These are phyloP conservation scores for Pulveroboletus ravenelii DNA, from an alignment of 768 basidiomycete genomes.

Conservation along the genomic window DNA sequence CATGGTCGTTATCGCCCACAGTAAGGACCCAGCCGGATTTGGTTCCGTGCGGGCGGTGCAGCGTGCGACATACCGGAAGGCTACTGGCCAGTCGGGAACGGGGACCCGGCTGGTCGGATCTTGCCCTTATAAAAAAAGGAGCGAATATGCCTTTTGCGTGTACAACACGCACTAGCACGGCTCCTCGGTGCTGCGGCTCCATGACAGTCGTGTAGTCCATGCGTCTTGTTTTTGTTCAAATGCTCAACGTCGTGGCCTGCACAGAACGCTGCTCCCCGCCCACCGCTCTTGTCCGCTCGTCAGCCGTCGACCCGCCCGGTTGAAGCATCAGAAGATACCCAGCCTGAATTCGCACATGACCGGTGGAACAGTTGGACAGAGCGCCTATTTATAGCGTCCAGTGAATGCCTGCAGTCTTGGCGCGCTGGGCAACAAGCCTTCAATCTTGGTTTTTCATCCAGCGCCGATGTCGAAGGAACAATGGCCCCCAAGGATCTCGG, in stretches of 20 bases:
- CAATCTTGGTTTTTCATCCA: background rate
- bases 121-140: constrained; percentile 67
- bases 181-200: constrained; percentile 70
- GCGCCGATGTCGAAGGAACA: background rate
- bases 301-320: background rate
- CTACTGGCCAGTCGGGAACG: constrained; percentile 76
- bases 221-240: constrained; percentile 7
- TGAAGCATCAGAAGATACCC: background rate
- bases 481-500: background rate
- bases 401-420: background rate
- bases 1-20: constrained; percentile 15
- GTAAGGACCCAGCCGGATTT: constrained; percentile 21
- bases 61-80: constrained; percentile 35
- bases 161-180: constrained; percentile 63
- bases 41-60: constrained; percentile 19
- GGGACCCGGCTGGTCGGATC: constrained; percentile 70
- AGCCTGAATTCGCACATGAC: background rate
- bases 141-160: constrained; percentile 68
- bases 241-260: constrained; percentile 5
- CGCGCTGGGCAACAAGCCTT: background rate
- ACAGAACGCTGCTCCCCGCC: constrained; percentile 5
- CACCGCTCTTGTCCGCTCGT: background rate
- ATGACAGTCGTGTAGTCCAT: constrained; percentile 55
- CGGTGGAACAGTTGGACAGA: background rate
- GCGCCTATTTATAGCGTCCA: background rate